phyloP scores from a whole-genome alignment of 2,329 filamentous ascomycete species.

The Dactylellina drechsleri region DNA sequence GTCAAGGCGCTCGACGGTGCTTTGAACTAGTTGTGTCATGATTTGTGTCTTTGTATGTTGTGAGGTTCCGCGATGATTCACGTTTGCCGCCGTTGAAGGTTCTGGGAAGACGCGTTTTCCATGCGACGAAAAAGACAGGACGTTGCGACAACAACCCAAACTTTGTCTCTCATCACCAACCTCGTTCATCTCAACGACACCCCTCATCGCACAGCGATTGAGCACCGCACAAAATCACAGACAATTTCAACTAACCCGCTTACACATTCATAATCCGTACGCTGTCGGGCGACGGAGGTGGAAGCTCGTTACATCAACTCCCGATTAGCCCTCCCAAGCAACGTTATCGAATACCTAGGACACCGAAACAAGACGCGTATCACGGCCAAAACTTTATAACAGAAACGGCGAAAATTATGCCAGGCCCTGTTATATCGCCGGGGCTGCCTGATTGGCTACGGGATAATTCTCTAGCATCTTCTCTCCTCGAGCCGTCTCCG shows the following conservation, averaged over 20 bases:
- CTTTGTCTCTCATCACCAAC: conserved; percentile 24
- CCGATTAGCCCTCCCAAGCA: neutral
- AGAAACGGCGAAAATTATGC: conserved; percentile 16
- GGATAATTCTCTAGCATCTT: conserved; percentile 22
- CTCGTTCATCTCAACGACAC: conserved; percentile 17
- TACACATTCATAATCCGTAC: neutral
- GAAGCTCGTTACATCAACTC: neutral
- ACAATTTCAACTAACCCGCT: neutral
- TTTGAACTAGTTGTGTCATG: conserved; percentile 59
- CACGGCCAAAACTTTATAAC: conserved; percentile 2
- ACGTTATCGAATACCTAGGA: conserved; percentile 7
- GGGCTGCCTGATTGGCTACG: conserved; percentile 48
- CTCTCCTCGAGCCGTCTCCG: conserved; percentile 23
- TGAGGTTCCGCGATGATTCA: conserved; percentile 16
- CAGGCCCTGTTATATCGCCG: conserved; percentile 36
- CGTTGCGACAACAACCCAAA: conserved; percentile 46
- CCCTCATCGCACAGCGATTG: conserved; percentile 31
- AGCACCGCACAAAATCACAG: neutral
- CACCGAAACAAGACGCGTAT: conserved; percentile 29
- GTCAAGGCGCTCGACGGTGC: conserved; percentile 90
- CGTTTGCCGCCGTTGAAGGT: conserved; percentile 22
- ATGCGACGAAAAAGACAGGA: conserved; percentile 23
- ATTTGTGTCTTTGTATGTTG: conserved; percentile 18
- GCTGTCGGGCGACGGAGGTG: conserved; percentile 6
- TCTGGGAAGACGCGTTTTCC: conserved; percentile 54